A percentile compares a stretch with the other conserved stretches of the same genome.
phyloP scores from a whole-genome alignment of 257 asterid genomes.

The Nicotiana sylvestris region DNA sequence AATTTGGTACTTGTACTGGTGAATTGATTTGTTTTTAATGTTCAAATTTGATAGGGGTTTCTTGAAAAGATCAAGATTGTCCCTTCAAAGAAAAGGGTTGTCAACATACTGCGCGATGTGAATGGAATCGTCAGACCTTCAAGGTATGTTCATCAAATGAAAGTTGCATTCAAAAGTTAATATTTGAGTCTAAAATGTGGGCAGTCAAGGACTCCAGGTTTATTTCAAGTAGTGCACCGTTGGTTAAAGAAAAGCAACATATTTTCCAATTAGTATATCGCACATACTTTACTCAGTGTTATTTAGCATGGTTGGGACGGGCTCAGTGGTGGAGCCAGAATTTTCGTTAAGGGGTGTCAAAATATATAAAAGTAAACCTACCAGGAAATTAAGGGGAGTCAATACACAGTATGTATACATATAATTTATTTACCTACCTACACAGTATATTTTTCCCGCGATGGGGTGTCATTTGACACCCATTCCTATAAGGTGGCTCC shows the following conservation, averaged over 20 bases:
- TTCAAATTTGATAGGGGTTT: constrained; percentile 39
- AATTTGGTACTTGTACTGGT: not conserved
- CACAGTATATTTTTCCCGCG: too few species aligned
- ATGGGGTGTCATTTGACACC: too few species aligned
- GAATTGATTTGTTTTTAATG: not conserved
- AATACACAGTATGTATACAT: too few species aligned
- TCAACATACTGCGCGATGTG: constrained; percentile 68
- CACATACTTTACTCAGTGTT: not conserved
- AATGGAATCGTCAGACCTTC: constrained; percentile 80
- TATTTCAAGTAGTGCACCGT: not conserved
- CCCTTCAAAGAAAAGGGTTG: constrained; percentile 68
- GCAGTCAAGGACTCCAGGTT: not conserved
- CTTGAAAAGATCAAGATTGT: constrained; percentile 62
- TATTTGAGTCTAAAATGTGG: not conserved
- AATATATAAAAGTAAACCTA: too few species aligned
- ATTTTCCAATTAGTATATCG: too few species aligned
- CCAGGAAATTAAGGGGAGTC: too few species aligned
- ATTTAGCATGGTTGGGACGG: not conserved
- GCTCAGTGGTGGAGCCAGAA: too few species aligned
- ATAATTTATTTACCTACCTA: too few species aligned
- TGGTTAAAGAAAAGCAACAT: not conserved
- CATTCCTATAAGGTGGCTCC: too few species aligned
- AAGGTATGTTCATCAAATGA: constrained; percentile 44
- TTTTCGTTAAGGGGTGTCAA: too few species aligned
- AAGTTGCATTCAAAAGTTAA: not conserved